Percentiles rank a stretch among this genome's conserved stretches.
These are phyloP conservation scores for Colletotrichum nymphaeae DNA, from an alignment of 2,329 filamentous ascomycete genomes.

Conservation along the genomic window DNA sequence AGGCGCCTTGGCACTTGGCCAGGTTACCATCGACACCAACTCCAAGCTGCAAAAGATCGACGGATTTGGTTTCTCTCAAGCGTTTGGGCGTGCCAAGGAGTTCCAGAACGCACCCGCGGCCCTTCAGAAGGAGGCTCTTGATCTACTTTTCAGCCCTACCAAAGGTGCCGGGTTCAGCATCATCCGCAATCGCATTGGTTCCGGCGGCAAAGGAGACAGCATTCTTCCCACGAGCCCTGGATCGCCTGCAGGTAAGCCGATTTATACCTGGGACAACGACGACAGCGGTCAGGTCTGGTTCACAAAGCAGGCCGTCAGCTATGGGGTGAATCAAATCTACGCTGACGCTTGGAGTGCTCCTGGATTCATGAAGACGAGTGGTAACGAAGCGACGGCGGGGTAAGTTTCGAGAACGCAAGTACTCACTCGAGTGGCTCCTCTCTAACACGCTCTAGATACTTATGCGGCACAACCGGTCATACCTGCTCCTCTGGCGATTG, in stretches of 20 bases:
- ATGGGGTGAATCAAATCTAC: conserved; percentile 52
- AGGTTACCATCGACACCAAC: conserved; percentile 43
- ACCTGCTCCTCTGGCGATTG: conserved; percentile 56
- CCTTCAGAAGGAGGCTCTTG: conserved; percentile 51
- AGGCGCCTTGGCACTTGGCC: conserved; percentile 36
- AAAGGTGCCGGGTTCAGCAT: conserved; percentile 62
- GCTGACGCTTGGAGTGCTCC: conserved; percentile 60
- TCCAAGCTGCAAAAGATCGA: conserved; percentile 52
- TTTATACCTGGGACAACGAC: conserved; percentile 58
- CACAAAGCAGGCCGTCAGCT: conserved; percentile 57
- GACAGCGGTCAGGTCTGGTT: conserved; percentile 64
- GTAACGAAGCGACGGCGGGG: conserved; percentile 44
- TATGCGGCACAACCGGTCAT: conserved; percentile 53
- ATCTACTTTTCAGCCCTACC: conserved; percentile 57
- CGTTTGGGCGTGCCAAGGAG: conserved; percentile 56
- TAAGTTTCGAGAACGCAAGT: conserved; percentile 16
- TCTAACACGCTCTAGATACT: conserved; percentile 35
- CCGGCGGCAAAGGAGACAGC: conserved; percentile 44
- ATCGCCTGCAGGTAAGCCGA: conserved; percentile 50
- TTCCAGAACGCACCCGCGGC: conserved; percentile 48
- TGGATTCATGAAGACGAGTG: conserved; percentile 60
- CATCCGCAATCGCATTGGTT: conserved; percentile 61
- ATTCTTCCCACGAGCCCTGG: conserved; percentile 59
- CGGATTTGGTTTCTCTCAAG: conserved; percentile 61
- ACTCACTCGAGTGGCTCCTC: neutral